phyloP scores from a whole-genome alignment of 2,329 filamentous ascomycete genomes.

The Sporothrix phasma region DNA sequence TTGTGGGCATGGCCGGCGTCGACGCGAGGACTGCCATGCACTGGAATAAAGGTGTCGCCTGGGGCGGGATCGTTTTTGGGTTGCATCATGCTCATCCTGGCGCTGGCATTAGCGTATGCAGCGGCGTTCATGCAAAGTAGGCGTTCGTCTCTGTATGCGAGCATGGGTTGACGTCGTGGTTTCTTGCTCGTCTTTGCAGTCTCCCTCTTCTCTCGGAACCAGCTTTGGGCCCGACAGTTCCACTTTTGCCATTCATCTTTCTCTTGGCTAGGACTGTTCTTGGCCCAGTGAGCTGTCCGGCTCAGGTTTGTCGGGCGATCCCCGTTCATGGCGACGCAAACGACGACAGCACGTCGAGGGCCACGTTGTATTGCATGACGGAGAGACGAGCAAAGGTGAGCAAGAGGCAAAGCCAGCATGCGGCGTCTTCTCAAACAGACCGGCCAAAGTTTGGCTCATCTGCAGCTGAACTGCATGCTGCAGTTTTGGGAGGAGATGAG shows the following conservation, averaged over 20 bases:
- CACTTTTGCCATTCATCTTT: neutral
- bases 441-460: neutral
- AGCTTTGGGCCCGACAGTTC: neutral
- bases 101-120: neutral
- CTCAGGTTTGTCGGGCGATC: neutral
- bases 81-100: too few species aligned
- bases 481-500: neutral
- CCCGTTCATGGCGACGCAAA: neutral
- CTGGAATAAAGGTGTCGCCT: neutral
- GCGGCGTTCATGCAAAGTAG: neutral
- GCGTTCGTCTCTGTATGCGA: too few species aligned
- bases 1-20: too few species aligned
- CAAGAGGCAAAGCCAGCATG: neutral
- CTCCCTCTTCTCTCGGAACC: too few species aligned
- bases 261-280: neutral
- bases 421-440: neutral
- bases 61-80: neutral
- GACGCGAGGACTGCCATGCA: too few species aligned
- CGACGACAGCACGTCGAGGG: neutral
- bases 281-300: neutral
- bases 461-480: neutral
- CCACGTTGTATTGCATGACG: neutral
- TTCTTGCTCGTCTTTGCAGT: too few species aligned
- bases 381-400: neutral
- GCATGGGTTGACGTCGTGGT: too few species aligned